phyloP scores from a whole-genome alignment of 2,329 filamentous ascomycete species.

The Calonectria pseudoturangicola region DNA sequence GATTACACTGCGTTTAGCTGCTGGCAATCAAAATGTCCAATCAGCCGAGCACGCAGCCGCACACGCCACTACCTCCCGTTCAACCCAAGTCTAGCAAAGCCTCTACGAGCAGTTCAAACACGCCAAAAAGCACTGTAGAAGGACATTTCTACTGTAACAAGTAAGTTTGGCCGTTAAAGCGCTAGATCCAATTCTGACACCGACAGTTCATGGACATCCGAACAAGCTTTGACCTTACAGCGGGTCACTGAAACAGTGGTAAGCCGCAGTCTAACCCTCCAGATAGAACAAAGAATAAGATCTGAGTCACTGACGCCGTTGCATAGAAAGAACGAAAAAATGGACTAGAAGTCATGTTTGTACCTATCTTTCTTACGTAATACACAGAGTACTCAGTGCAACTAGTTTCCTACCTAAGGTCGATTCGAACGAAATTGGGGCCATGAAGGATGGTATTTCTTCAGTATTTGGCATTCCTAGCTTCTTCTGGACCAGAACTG shows the following conservation, averaged over 20 bases:
- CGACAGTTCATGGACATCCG: not conserved
- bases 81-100: not conserved
- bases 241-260: not conserved
- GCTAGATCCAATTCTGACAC: not conserved
- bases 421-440: not conserved
- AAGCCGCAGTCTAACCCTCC: not conserved
- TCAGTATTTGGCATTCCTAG: not conserved
- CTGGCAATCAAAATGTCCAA: not conserved
- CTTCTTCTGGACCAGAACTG: not conserved
- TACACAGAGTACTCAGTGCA: not conserved
- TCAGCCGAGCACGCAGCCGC: not conserved
- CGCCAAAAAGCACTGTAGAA: not conserved
- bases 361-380: not conserved
- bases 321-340: not conserved
- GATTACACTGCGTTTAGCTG: no score
- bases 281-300: no score
- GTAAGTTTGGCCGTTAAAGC: not conserved
- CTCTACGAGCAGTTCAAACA: not conserved
- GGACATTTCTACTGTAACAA: not conserved
- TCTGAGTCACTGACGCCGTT: not conserved
- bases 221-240: no score
- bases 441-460: not conserved
- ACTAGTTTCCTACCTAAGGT: not conserved
- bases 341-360: slow-evolving; percentile 11
- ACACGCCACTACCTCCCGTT: not conserved